Conservation (phyloP, 306 rosid genomes). For the Cucurbita maxima region DNA sequence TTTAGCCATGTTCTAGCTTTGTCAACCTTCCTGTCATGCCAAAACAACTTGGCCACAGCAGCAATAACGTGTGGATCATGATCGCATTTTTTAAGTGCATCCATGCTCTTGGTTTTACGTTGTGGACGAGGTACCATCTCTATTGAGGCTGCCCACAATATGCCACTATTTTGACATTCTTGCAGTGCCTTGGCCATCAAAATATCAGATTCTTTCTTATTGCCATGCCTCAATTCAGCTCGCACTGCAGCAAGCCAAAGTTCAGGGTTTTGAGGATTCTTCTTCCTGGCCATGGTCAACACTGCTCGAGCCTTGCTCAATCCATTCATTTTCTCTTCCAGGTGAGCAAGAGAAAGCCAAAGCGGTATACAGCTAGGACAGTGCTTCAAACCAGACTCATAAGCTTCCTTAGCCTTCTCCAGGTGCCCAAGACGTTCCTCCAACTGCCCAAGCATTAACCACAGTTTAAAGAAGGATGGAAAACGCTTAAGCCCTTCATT, state of each 20-base stretch:
- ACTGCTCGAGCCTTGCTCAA: conserved; percentile 85
- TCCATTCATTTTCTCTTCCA: conserved; percentile 75
- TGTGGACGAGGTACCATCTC: conserved; percentile 96
- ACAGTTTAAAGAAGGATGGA: conserved; percentile 65
- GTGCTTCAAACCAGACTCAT: conserved; percentile 57
- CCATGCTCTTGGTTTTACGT: conserved; percentile 70
- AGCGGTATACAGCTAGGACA: conserved; percentile 57
- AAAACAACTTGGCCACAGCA: conserved; percentile 74
- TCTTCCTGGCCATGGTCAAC: conserved; percentile 77
- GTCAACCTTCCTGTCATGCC: conserved; percentile 84
- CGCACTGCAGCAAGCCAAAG: conserved; percentile 92
- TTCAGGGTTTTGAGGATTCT: conserved; percentile 77
- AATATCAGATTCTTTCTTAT: conserved; percentile 72
- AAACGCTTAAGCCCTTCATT: conserved; percentile 65
- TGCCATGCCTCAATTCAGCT: conserved; percentile 66
- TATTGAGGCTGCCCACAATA: conserved; percentile 74
- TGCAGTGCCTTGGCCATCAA: conserved; percentile 91
- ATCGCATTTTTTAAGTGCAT: conserved; percentile 84
- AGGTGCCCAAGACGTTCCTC: conserved; percentile 59
- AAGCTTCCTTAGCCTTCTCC: conserved; percentile 65
- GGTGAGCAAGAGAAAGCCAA: conserved; percentile 80
- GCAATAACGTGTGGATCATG: conserved; percentile 80
- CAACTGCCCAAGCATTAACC: conserved; percentile 93
- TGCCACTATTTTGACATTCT: conserved; percentile 81
- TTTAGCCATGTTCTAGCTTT: conserved; percentile 83